phyloP scores from a whole-genome alignment of 257 asterid species.

The Petunia secreta region DNA sequence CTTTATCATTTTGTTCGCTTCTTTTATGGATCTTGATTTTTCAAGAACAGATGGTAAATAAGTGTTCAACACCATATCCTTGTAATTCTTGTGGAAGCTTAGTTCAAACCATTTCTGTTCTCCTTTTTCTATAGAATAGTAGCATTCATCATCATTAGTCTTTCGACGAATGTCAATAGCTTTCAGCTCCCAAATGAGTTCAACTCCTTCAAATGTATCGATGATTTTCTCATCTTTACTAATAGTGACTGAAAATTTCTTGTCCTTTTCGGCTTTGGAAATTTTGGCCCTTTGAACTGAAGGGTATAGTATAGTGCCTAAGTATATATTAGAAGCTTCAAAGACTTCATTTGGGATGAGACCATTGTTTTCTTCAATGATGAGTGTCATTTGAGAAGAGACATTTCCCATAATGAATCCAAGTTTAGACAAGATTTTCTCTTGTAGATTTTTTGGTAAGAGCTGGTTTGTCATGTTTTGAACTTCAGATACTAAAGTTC shows the following conservation, averaged over 20 bases:
- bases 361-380: constrained; percentile 30
- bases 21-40: constrained; percentile 29
- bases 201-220: constrained; percentile 27
- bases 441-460: constrained; percentile 26
- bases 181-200: constrained; percentile 27
- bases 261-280: constrained; percentile 3
- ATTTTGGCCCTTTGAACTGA: constrained; percentile 29
- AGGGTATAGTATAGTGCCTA: constrained; percentile 19
- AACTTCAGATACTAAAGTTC: constrained; percentile 31
- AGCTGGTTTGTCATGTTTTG: constrained; percentile 30
- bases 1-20: constrained; percentile 26
- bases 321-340: constrained; percentile 31
- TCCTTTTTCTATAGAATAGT: background rate
- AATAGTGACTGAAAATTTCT: constrained; percentile 10
- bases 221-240: constrained; percentile 23
- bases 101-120: constrained; percentile 32
- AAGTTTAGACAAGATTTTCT: constrained; percentile 27
- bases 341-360: constrained; percentile 23
- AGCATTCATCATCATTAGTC: background rate
- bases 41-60: constrained; percentile 34
- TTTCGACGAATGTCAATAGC: constrained; percentile 26
- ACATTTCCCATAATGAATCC: constrained; percentile 26
- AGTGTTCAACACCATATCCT: constrained; percentile 15
- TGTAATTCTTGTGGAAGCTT: constrained; percentile 26
- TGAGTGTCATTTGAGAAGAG: constrained; percentile 16